Conservation (phyloP, 352 stramenopile genomes). For the Phytophthora sp. region DNA sequence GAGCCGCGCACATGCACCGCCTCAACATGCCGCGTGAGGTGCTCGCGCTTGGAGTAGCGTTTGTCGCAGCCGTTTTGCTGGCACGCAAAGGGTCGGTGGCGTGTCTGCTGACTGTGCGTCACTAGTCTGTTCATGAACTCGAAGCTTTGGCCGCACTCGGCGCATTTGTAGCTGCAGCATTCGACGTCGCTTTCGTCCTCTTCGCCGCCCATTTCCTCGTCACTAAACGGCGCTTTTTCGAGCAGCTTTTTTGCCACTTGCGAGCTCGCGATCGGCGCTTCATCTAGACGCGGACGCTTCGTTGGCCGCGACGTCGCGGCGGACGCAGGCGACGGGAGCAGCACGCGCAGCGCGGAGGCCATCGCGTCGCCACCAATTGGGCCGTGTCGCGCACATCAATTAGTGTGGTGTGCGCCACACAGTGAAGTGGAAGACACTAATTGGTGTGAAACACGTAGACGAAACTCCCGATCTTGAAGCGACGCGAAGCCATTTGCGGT, state of each 20-base stretch:
- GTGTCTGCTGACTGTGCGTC: slow-evolving; percentile 18
- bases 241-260: neutral
- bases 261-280: neutral
- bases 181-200: neutral
- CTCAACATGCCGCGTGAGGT: slow-evolving; percentile 59
- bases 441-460: neutral
- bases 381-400: no score
- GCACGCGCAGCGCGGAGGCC: slow-evolving; percentile 12
- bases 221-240: neutral
- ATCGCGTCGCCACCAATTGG: no score
- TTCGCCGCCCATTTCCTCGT: neutral
- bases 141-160: slow-evolving; percentile 25
- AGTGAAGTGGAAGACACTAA: no score
- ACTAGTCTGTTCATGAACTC: neutral
- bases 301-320: neutral
- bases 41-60: slow-evolving; percentile 69
- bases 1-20: slow-evolving; percentile 41
- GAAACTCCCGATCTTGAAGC: slow-evolving; percentile 27
- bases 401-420: no score
- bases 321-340: neutral
- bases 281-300: slow-evolving; percentile 22
- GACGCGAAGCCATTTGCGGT: no score
- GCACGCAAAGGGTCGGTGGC: slow-evolving; percentile 49
- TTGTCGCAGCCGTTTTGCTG: slow-evolving; percentile 46
- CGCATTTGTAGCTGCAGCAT: neutral